Percentiles rank a stretch among this genome's conserved stretches.
Conservation (phyloP, 1,284 basidiomycete species). For the Ustilago cynodontis region DNA sequence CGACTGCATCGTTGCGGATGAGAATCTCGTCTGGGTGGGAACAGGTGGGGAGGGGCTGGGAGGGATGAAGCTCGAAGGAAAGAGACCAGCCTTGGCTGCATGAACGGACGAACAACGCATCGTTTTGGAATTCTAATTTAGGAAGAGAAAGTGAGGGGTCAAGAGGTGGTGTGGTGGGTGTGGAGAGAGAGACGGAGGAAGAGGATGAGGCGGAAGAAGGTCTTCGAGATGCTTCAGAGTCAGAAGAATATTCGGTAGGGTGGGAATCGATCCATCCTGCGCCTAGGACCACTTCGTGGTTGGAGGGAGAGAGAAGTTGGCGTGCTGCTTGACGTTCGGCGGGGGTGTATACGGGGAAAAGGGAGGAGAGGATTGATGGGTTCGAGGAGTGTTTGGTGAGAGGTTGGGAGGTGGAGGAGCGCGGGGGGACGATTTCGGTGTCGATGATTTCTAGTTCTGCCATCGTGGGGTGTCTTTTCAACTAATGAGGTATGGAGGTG, state of each 20-base stretch:
- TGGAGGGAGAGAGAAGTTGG: slow-evolving; percentile 33
- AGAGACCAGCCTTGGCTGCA: slow-evolving; percentile 59
- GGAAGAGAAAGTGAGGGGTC: neutral
- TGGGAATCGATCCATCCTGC: slow-evolving; percentile 47
- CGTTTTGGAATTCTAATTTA: neutral
- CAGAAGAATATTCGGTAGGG: slow-evolving; percentile 3
- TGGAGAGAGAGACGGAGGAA: slow-evolving; percentile 19
- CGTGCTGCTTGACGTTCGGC: slow-evolving; percentile 42
- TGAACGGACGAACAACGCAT: slow-evolving; percentile 55
- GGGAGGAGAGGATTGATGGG: neutral
- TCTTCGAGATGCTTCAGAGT: slow-evolving; percentile 4
- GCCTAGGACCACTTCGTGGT: slow-evolving; percentile 49
- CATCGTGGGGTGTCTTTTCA: slow-evolving; percentile 1
- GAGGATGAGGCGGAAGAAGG: slow-evolving; percentile 25
- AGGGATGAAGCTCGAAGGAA: slow-evolving; percentile 56
- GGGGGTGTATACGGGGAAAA: slow-evolving; percentile 25
- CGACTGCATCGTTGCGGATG: slow-evolving; percentile 50
- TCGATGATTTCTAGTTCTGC: slow-evolving; percentile 47
- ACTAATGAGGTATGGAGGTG: neutral
- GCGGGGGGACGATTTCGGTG: slow-evolving; percentile 31
- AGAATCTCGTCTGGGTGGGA: slow-evolving; percentile 36
- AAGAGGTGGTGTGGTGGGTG: slow-evolving; percentile 4
- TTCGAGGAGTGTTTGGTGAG: neutral
- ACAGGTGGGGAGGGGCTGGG: slow-evolving; percentile 30
- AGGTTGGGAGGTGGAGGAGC: neutral